A percentile compares a stretch with the other conserved stretches of the same genome.
Evolutionary conservation across 768 basidiomycete species (phyloP).

Genomic region (Naganishia onofrii): DNA sequence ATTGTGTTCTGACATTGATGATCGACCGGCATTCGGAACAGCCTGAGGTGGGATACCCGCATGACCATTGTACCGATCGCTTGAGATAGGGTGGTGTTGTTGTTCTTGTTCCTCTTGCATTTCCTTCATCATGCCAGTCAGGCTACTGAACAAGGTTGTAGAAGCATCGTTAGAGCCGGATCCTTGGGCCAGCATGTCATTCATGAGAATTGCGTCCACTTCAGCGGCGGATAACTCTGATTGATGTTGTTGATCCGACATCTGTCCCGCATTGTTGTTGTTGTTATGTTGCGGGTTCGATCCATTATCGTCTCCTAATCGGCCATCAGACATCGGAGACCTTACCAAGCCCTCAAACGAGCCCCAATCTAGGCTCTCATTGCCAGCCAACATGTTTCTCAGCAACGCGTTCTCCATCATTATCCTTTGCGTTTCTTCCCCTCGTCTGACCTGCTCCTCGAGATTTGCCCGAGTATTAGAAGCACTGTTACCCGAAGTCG

Average conservation of each 20-base stretch:
- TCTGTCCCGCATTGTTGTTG: background rate
- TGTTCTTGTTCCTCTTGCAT: conserved; percentile 5
- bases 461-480: background rate
- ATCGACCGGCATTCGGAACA: background rate
- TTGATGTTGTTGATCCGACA: conserved; percentile 9
- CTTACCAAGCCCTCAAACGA: background rate
- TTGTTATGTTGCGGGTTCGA: background rate
- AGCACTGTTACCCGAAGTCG: background rate
- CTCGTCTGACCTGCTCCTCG: conserved; percentile 4
- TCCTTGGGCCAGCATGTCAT: background rate
- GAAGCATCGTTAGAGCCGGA: conserved; percentile 10
- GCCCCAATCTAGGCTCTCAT: background rate
- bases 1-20: background rate
- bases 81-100: background rate
- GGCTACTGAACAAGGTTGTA: conserved; percentile 8
- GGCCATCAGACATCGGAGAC: background rate
- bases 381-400: conserved; percentile 15
- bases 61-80: background rate
- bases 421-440: conserved; percentile 18
- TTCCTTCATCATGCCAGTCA: conserved; percentile 23
- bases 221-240: conserved; percentile 19
- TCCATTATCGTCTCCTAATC: background rate
- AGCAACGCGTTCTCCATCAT: conserved; percentile 20
- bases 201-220: conserved; percentile 11
- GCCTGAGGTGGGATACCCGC: background rate